phyloP scores from a whole-genome alignment of 768 basidiomycete genomes.

The Serendipita sp. region DNA sequence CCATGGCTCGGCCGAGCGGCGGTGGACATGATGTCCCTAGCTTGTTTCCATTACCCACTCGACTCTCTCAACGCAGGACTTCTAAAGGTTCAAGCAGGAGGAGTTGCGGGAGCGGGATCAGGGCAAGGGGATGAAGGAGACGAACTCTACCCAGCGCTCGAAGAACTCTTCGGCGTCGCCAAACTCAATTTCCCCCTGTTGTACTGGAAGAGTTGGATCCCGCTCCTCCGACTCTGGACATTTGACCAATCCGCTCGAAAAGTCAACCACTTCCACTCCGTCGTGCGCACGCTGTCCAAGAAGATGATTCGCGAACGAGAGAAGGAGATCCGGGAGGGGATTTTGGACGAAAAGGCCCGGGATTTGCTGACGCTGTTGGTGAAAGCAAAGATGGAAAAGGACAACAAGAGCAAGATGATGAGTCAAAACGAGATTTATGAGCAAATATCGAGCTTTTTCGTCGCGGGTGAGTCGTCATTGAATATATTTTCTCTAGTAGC shows the following conservation, averaged over 20 bases:
- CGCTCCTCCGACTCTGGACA: not conserved
- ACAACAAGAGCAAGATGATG: conserved; percentile 38
- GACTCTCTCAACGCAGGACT: not conserved
- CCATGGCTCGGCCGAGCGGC: not conserved
- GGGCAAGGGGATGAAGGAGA: not conserved
- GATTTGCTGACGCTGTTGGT: conserved; percentile 48
- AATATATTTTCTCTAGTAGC: no score
- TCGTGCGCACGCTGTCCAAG: not conserved
- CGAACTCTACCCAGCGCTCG: not conserved
- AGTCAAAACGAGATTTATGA: conserved; percentile 46
- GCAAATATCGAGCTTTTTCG: conserved; percentile 44
- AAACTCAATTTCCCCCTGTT: not conserved
- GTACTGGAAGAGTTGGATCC: not conserved
- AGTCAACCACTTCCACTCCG: not conserved
- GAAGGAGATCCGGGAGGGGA: not conserved
- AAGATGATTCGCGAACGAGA: not conserved
- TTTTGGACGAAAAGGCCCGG: conserved; percentile 19
- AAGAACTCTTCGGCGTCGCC: not conserved
- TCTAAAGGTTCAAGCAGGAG: not conserved
- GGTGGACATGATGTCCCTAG: not conserved
- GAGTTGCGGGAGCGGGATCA: no score
- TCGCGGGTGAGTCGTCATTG: conserved; percentile 30
- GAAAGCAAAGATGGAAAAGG: conserved; percentile 48
- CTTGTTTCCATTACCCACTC: not conserved
- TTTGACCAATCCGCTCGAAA: not conserved